These are phyloP conservation scores for Phytophthora idaei DNA, from an alignment of 352 stramenopile genomes.

Conservation along the genomic window DNA sequence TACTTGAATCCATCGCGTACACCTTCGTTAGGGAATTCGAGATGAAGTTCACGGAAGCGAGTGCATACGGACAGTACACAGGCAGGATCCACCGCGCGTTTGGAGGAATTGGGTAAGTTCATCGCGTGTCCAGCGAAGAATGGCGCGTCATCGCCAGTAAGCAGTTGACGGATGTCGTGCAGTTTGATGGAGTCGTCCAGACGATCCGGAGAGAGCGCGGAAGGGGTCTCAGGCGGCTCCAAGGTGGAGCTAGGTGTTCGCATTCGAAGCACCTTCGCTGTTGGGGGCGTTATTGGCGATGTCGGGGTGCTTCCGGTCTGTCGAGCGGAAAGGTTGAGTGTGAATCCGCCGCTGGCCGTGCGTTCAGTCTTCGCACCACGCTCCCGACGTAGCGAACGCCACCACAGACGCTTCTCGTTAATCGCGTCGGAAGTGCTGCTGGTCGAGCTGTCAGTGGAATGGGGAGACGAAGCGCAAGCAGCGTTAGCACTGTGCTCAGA, in stretches of 20 bases:
- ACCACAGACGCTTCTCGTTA: slow-evolving; percentile 77
- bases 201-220: slow-evolving; percentile 21
- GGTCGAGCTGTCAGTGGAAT: slow-evolving; percentile 38
- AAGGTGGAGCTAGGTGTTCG: slow-evolving; percentile 13
- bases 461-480: slow-evolving; percentile 28
- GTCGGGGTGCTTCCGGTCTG: slow-evolving; percentile 44
- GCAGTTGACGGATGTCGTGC: slow-evolving; percentile 58
- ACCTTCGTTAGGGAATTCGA: slow-evolving; percentile 74
- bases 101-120: slow-evolving; percentile 51
- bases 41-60: slow-evolving; percentile 67
- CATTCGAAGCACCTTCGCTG: slow-evolving; percentile 21
- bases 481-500: slow-evolving; percentile 30
- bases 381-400: slow-evolving; percentile 67
- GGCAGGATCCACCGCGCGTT: slow-evolving; percentile 56
- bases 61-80: slow-evolving; percentile 69
- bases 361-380: slow-evolving; percentile 61
- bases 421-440: slow-evolving; percentile 50
- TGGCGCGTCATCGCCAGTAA: slow-evolving; percentile 46
- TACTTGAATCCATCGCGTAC: slow-evolving; percentile 71
- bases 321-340: slow-evolving; percentile 51
- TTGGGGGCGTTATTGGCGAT: slow-evolving; percentile 29
- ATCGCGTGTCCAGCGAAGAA: slow-evolving; percentile 64
- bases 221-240: slow-evolving; percentile 20
- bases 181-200: slow-evolving; percentile 70
- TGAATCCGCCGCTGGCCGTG: slow-evolving; percentile 67